Percentiles rank a stretch among this genome's conserved stretches.
Evolutionary conservation across 2,329 filamentous ascomycete genomes (phyloP).

Genomic region (Talaromyces sp.): DNA sequence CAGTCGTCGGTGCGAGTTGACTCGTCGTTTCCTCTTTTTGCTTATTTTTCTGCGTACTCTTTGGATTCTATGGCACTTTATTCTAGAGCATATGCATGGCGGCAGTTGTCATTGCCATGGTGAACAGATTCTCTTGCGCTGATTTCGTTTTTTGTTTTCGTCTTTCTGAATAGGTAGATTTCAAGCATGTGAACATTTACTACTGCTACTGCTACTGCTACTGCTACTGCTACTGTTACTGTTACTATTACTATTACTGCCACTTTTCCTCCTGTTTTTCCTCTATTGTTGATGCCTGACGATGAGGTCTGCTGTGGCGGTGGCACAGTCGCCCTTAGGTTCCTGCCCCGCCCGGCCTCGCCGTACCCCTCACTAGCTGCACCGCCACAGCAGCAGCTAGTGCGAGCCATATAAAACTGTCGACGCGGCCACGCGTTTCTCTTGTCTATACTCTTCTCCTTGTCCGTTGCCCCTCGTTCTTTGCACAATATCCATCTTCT

Average conservation of each 20-base stretch:
- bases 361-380: neutral
- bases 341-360: neutral
- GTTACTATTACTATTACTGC: neutral
- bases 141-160: neutral
- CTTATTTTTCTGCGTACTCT: neutral
- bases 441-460: neutral
- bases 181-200: neutral
- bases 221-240: too few relatives aligned
- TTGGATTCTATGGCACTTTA: neutral
- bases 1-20: neutral
- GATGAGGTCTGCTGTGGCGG: neutral
- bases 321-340: neutral
- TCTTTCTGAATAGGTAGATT: neutral
- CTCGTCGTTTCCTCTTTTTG: neutral
- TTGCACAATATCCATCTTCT: too few relatives aligned
- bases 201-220: too few relatives aligned
- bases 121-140: neutral
- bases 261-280: too few relatives aligned
- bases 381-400: neutral
- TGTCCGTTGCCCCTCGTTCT: too few relatives aligned
- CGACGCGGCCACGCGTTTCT: neutral
- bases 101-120: neutral
- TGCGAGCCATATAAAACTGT: neutral
- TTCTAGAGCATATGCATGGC: conserved; percentile 2
- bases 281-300: neutral